Evolutionary conservation across 805 yeast genomes (phyloP), one percentile per base, ranked within the genome.

Genomic region (Komagataella populi): DNA sequence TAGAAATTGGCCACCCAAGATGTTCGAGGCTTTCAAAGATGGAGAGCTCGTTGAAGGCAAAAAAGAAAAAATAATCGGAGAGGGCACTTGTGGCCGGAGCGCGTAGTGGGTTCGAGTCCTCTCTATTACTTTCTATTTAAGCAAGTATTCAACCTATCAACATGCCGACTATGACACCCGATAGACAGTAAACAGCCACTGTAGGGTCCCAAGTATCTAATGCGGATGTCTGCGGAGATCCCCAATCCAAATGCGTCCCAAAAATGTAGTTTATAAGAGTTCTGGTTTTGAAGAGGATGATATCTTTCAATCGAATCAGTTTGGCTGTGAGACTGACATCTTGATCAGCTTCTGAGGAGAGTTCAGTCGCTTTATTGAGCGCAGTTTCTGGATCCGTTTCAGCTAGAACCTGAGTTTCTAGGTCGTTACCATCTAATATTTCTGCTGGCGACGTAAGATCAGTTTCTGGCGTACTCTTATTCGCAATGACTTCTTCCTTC

Each of bases 1-100:
- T 47, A 50, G 55, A 55, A 30, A 30, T 30, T 30, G 39, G 39
- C 39, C 39, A 30, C 39, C 39, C 14, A 30, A 30, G 57, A 55
- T 55, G 53, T 53, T 52, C 46, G 45, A 18, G 49, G 47, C 44
- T 43, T 46, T 43, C 55, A 45, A 53, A 45, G 44, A 48, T 30
- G 39, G 39, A 30, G 39, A 14, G 39, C 39, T 30, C 39, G 39
- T 30, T 30, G 39, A 30, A 30, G 39, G 39, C 39, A 14, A 30
- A 30, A 30, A 30, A 30, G 8, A 8, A 24, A 6, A 30, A 30
- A 30, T n/a, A 30, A 5, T 8, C 10, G 3, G 39, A 8, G 4
- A 14, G 39, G 3, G 39, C 39, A 20, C 4, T 20, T 30, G 8
- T 6, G 4, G 14, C 36, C 4, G 36, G 36, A 24, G 12, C 39